Evolutionary conservation across 352 stramenopile species (phyloP).

Genomic region (Phytophthora tubulina): DNA sequence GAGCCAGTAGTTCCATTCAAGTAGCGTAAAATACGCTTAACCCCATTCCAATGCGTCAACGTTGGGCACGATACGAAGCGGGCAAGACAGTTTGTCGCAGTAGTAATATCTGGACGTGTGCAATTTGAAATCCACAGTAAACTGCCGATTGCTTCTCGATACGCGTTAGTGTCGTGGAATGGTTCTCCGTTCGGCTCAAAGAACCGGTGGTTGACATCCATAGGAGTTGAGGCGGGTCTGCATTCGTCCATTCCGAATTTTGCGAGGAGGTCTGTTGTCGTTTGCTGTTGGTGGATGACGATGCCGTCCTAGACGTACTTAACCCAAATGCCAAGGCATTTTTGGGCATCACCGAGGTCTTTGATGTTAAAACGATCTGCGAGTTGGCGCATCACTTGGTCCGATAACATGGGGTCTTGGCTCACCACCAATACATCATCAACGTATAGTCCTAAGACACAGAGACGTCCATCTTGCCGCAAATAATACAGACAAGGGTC

Average conservation of each 20-base stretch:
- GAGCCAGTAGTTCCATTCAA: not conserved
- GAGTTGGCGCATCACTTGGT: constrained; percentile 10
- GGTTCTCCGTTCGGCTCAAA: constrained; percentile 4
- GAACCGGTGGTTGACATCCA: constrained; percentile 8
- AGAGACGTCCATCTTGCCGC: not conserved
- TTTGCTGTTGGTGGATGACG: constrained; percentile 13
- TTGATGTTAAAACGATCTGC: constrained; percentile 15
- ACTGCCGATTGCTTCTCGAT: constrained; percentile 2
- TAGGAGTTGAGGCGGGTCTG: constrained; percentile 1
- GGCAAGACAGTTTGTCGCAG: constrained; percentile 15
- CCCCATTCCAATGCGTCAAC: constrained; percentile 8
- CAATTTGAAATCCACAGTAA: constrained; percentile 26
- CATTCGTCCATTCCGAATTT: constrained; percentile 17
- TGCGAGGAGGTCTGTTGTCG: constrained; percentile 2
- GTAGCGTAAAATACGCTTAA: constrained; percentile 14
- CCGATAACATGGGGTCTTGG: not conserved
- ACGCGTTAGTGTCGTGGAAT: constrained; percentile 1
- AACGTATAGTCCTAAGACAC: constrained; percentile 15
- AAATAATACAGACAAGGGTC: constrained; percentile 18
- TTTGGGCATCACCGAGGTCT: constrained; percentile 14
- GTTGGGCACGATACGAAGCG: constrained; percentile 11
- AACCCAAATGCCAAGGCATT: constrained; percentile 22
- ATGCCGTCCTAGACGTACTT: constrained; percentile 1
- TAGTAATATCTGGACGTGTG: constrained; percentile 16
- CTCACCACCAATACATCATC: constrained; percentile 21